Base-by-base conservation (phyloP, 2,329 filamentous ascomycete genomes). In the Stemphylium vesicarium region DNA sequence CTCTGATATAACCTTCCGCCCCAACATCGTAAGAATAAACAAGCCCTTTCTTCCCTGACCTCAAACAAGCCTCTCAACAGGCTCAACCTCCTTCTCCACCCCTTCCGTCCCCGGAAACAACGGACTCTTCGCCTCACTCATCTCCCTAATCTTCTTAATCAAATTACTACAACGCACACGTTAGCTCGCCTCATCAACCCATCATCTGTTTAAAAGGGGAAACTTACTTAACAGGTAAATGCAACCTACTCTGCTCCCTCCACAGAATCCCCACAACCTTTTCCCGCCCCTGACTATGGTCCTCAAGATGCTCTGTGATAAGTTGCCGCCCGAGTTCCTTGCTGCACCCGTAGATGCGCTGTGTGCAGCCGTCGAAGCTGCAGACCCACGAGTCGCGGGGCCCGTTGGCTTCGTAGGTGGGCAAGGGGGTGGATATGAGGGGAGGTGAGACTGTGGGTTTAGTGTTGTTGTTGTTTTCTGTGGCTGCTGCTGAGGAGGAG, bases 371-470 rank as follows among this genome's bases (percentile, higher is more conserved):
- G 10, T 85, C 83, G 57, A 88, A 81, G 4, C 82, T 82, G 65
- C 89, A 92, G 1, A 77, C 78, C 88, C 88, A 92, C 0, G 85
- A 85, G 48, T 87, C 83, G 54, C 85, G 80, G 0, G 85, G 83
- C 0, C 84, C 86, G 31, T 80, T 76, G 2, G 77, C 47, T 35
- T 67, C 59, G 53, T 71, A 72, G 6, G 72, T 71, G 11, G 74
- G 73, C 8, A 75, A 55, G 0, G 73, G 68, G 4, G 70, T 72
- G 1, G 71, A 69, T 24, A 75, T 53, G 1, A 75, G 50, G 3
- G 66, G 57, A 8, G 66, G 58, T 5, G 61, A 36, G 7, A 69
- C 41, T 8, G 33, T 42, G 5, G 62, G 46, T 35, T 64, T 63
- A 8, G 52, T 51, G 22, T 58, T 43, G 9, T n/a, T 26, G 26